Evolutionary conservation across 2,329 filamentous ascomycete genomes (phyloP).

Genomic region (Nothopassalora personata): DNA sequence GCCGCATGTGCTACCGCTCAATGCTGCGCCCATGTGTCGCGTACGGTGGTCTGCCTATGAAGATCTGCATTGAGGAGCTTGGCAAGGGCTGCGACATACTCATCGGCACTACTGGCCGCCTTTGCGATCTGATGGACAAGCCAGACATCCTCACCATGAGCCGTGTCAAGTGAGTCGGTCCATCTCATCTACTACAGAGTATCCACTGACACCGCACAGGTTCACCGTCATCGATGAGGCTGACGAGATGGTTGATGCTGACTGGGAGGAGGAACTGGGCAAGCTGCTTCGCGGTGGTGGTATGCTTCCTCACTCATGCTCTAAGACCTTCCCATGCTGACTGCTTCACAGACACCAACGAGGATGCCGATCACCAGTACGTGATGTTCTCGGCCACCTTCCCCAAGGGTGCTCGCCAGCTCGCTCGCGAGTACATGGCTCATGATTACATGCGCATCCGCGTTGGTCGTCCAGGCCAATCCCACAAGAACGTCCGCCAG

Average conservation of each 20-base stretch:
- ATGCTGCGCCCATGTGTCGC: conserved; percentile 88
- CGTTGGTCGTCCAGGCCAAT: conserved; percentile 74
- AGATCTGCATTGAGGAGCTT: conserved; percentile 66
- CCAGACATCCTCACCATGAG: conserved; percentile 63
- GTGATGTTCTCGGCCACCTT: conserved; percentile 96
- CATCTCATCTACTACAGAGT: neutral
- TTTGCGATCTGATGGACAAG: conserved; percentile 76
- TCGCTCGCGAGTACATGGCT: conserved; percentile 72
- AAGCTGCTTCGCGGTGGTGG: conserved; percentile 76
- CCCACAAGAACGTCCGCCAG: conserved; percentile 78
- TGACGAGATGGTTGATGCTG: conserved; percentile 75
- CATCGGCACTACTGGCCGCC: conserved; percentile 79
- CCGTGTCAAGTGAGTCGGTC: conserved; percentile 64
- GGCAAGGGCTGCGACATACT: conserved; percentile 82
- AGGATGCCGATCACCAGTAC: conserved; percentile 62
- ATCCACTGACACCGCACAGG: conserved; percentile 29
- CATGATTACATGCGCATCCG: conserved; percentile 72
- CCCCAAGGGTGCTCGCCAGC: conserved; percentile 67
- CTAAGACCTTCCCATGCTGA: conserved; percentile 12
- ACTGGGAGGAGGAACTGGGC: conserved; percentile 72
- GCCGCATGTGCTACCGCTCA: conserved; percentile 87
- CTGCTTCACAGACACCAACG: conserved; percentile 59
- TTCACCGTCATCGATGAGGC: conserved; percentile 84
- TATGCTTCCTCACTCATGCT: conserved; percentile 42
- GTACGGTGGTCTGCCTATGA: conserved; percentile 76